Evolutionary conservation across 495 filamentous ascomycete species (phyloP), one percentile per base, ranked within the genome.

Genomic region (Trichoderma erinaceum): DNA sequence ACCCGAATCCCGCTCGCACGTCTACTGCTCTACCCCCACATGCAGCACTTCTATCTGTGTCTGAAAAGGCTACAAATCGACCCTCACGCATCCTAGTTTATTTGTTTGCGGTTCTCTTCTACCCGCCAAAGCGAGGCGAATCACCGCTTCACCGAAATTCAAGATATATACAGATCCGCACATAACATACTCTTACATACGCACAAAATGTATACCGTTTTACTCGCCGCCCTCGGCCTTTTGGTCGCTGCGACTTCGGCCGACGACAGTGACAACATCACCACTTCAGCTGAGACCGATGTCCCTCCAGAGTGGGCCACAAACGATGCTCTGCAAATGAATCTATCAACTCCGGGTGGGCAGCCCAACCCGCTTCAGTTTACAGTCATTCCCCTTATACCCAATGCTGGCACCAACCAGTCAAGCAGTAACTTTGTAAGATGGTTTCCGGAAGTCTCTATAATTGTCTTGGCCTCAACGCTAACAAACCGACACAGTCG

Each of bases 291-390:
- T 18, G 11, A 61, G 25, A 15, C 25, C 13, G 56, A 61, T 23
- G 10, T 6, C 12, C 56, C 56, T 27, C 65, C 65, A 32, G n/a
- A 43, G 0, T 66, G 65, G 65, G 43, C 65, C 41, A 66, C 38
- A 16, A 46, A 66, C 44, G 29, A 66, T 66, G 44, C 65, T 23
- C 25, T 66, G 43, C 65, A 66, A 18, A 43, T 66, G 27, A 46
- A 66, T 16, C 65, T 66, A 11, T 66, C 65, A 16, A 32, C 56
- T 8, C 56, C 23, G 16, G n/a, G n/a, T 10, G 56, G 56, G 12
- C 23, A 61, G 41, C 3, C 41, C n/a, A 25, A 66, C 43, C 44
- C 65, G 1, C 21, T 46, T 21, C 41, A 66, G 5, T 66, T 50
- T 23, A 46, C 65, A 13, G 65, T 66, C n/a, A 66, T 66, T 13